Conservation (phyloP, 148 eudicot genomes). For the Fagopyrum esculentum region DNA sequence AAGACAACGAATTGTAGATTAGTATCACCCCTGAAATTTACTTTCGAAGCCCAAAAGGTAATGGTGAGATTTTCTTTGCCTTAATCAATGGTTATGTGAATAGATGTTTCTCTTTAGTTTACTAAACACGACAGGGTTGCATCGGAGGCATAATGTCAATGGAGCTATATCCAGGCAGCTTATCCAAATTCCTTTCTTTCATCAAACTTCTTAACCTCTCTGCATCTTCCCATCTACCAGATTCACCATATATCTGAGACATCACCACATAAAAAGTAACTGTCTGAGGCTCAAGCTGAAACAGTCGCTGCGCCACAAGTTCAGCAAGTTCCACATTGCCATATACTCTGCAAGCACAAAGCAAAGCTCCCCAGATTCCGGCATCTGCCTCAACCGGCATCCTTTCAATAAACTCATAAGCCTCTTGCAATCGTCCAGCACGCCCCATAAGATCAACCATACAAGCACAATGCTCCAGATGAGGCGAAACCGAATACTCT, state of each 20-base stretch:
- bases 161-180: background rate
- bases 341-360: slow-evolving; percentile 22
- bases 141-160: background rate
- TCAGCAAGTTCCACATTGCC: slow-evolving; percentile 20
- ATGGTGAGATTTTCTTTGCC: background rate
- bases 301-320: background rate
- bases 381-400: slow-evolving; percentile 31
- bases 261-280: slow-evolving; percentile 12
- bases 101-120: background rate
- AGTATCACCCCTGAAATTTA: background rate
- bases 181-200: slow-evolving; percentile 10
- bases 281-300: slow-evolving; percentile 8
- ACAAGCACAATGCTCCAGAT: slow-evolving; percentile 28
- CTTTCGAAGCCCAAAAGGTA: background rate
- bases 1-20: background rate
- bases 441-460: slow-evolving; percentile 40
- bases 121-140: background rate
- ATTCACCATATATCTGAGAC: slow-evolving; percentile 13
- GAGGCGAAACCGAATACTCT: slow-evolving; percentile 12
- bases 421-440: slow-evolving; percentile 31
- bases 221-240: slow-evolving; percentile 13
- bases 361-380: slow-evolving; percentile 37
- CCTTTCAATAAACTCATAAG: slow-evolving; percentile 26
- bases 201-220: slow-evolving; percentile 1
- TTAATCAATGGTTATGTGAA: background rate